phyloP scores from a whole-genome alignment of 805 yeast genomes.

The Candida oleophila region DNA sequence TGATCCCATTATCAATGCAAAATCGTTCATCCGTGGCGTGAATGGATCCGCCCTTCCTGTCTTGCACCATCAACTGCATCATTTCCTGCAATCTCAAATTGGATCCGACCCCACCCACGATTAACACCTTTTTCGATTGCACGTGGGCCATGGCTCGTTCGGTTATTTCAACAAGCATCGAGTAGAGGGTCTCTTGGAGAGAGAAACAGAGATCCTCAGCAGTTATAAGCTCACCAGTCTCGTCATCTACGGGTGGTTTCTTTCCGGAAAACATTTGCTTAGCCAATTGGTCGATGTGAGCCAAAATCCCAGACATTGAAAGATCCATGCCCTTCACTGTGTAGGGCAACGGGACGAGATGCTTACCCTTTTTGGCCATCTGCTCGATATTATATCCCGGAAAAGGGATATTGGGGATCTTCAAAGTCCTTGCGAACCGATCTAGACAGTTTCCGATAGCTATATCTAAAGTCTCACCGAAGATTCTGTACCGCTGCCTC shows the following conservation, averaged over 20 bases:
- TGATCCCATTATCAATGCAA: conserved; percentile 96
- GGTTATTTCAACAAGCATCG: conserved; percentile 97
- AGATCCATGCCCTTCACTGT: conserved; percentile 99
- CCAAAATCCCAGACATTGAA: conserved; percentile 94
- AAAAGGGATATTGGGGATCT: conserved; percentile 88
- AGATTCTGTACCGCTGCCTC: conserved; percentile 89
- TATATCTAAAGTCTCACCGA: conserved; percentile 97
- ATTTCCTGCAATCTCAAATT: conserved; percentile 87
- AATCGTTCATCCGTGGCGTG: conserved; percentile 95
- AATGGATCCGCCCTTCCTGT: conserved; percentile 77
- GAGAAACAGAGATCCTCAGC: conserved; percentile 90
- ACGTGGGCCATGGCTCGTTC: conserved; percentile 99
- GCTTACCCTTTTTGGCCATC: conserved; percentile 70
- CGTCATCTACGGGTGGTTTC: conserved; percentile 39
- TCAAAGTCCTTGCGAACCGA: conserved; percentile 88
- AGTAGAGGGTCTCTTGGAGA: conserved; percentile 85
- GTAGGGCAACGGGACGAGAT: conserved; percentile 78
- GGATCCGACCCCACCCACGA: conserved; percentile 99
- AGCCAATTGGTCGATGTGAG: conserved; percentile 78
- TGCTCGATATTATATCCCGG: conserved; percentile 98
- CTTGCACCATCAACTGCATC: conserved; percentile 95
- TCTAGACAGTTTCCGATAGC: conserved; percentile 98
- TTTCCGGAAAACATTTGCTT: conserved; percentile 55
- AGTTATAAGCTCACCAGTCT: conserved; percentile 55
- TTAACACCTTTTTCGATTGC: conserved; percentile 79